Conservation (phyloP, 2,329 filamentous ascomycete genomes). For the Hirsutella rhossiliensis region DNA sequence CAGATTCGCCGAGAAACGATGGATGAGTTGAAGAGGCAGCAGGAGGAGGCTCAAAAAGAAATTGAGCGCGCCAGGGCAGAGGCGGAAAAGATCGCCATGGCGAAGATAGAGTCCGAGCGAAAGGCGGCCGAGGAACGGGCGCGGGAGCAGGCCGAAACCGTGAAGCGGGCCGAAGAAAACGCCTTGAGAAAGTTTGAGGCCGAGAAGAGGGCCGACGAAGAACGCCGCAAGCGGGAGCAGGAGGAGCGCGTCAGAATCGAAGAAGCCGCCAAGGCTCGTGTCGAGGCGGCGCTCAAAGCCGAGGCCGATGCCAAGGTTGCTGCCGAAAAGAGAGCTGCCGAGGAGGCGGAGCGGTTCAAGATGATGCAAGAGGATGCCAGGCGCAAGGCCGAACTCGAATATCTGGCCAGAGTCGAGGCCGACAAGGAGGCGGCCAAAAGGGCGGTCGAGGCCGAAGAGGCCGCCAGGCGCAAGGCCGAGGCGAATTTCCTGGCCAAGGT, state of each 20-base stretch:
- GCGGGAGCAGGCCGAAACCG: constrained; percentile 20
- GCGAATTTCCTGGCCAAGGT: constrained; percentile 49
- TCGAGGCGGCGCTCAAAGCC: constrained; percentile 29
- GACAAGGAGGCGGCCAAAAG: constrained; percentile 28
- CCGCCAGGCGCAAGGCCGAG: constrained; percentile 42
- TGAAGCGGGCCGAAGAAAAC: constrained; percentile 23
- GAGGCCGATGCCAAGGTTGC: constrained; percentile 28
- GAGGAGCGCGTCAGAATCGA: constrained; percentile 31
- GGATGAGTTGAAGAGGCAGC: constrained; percentile 26
- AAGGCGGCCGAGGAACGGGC: constrained; percentile 34
- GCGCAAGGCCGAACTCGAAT: constrained; percentile 25
- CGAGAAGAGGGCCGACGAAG: constrained; percentile 30
- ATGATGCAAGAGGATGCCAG: constrained; percentile 25
- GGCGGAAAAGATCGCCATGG: constrained; percentile 30
- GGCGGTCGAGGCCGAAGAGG: constrained; percentile 26
- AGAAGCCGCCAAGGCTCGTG: constrained; percentile 28
- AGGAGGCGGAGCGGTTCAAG: constrained; percentile 28
- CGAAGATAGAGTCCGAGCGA: constrained; percentile 30
- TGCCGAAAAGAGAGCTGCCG: constrained; percentile 27
- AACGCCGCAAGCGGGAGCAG: constrained; percentile 25
- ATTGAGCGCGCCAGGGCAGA: constrained; percentile 34
- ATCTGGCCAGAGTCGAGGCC: constrained; percentile 24
- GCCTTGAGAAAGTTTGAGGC: constrained; percentile 26
- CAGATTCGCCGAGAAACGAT: constrained; percentile 33
- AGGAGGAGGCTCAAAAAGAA: constrained; percentile 33